Evolutionary conservation across 148 eudicot species (phyloP).

Genomic region (Pharnaceum exiguum): DNA sequence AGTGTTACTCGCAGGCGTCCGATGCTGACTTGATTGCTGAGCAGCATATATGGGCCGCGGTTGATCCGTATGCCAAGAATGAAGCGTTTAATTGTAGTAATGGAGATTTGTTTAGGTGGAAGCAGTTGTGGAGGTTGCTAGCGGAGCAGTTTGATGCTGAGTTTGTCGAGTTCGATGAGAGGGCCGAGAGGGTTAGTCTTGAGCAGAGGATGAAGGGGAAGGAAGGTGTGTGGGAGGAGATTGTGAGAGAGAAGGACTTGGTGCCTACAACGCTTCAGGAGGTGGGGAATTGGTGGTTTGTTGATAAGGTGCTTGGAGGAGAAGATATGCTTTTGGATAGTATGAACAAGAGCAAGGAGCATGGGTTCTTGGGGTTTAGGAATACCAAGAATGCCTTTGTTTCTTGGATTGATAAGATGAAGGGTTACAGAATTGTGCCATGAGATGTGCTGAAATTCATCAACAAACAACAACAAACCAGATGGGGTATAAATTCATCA

Average conservation of each 20-base stretch:
- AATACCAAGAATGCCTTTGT: conserved; percentile 37
- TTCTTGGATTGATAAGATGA: conserved; percentile 45
- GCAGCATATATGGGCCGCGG: conserved; percentile 50
- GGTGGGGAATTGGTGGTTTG: conserved; percentile 36
- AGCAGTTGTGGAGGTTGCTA: conserved; percentile 36
- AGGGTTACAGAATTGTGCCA: conserved; percentile 38
- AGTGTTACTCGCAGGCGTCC: conserved; percentile 30
- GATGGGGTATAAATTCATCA: no score
- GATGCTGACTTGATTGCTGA: conserved; percentile 45
- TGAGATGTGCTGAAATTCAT: no score
- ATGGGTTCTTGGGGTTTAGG: conserved; percentile 48
- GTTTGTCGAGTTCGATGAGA: conserved; percentile 25
- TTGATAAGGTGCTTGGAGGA: conserved; percentile 10
- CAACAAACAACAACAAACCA: no score
- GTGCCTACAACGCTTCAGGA: conserved; percentile 30
- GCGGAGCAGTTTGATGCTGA: conserved; percentile 43
- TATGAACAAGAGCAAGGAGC: conserved; percentile 53
- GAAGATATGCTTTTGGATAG: conserved; percentile 21
- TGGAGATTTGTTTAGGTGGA: conserved; percentile 49
- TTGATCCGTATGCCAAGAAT: conserved; percentile 40
- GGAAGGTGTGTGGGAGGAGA: conserved; percentile 38
- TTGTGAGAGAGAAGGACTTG: conserved; percentile 31
- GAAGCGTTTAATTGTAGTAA: conserved; percentile 45
- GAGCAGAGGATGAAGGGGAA: conserved; percentile 35
- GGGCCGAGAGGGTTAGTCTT: conserved; percentile 14